A percentile compares a stretch with the other conserved stretches of the same genome.
These are phyloP conservation scores for Myotisia sp. DNA, from an alignment of 2,329 filamentous ascomycete species.

Conservation along the genomic window DNA sequence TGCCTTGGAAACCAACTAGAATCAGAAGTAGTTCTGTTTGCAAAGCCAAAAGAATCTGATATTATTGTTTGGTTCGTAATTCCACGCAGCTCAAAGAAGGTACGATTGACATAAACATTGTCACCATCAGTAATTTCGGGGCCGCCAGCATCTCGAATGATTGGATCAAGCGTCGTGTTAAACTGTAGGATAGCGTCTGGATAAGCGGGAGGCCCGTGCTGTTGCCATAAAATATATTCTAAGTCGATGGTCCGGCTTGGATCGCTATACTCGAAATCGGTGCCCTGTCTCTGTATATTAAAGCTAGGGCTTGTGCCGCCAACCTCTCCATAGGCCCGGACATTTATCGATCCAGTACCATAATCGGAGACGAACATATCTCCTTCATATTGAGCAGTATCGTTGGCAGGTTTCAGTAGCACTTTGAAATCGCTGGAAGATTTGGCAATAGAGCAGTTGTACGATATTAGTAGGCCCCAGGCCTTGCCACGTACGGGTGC, in stretches of 20 bases:
- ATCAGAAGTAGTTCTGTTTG: neutral
- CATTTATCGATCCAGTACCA: neutral
- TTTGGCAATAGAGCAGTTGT: conserved; percentile 8
- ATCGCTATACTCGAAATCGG: too few relatives aligned
- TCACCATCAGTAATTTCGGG: conserved; percentile 3
- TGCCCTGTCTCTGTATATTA: too few relatives aligned
- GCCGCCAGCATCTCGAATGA: conserved; percentile 1
- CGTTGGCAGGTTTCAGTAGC: conserved; percentile 1
- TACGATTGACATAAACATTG: conserved; percentile 3
- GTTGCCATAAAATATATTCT: conserved; percentile 2
- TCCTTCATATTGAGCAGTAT: neutral
- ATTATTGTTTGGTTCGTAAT: neutral
- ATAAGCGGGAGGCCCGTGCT: neutral
- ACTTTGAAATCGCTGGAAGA: conserved; percentile 9
- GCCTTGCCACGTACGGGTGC: conserved; percentile 6
- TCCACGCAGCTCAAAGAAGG: conserved; percentile 4
- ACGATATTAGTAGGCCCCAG: conserved; percentile 10
- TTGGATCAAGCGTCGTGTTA: neutral
- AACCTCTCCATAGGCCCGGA: conserved; percentile 1
- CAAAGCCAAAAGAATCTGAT: neutral
- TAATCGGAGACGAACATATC: neutral
- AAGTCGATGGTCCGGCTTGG: neutral
- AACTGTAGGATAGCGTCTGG: conserved; percentile 1
- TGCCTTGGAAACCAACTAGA: too few relatives aligned
- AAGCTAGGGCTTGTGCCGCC: neutral